Conservation (phyloP, 148 eudicot species). For the Rhododendron ovatum region DNA sequence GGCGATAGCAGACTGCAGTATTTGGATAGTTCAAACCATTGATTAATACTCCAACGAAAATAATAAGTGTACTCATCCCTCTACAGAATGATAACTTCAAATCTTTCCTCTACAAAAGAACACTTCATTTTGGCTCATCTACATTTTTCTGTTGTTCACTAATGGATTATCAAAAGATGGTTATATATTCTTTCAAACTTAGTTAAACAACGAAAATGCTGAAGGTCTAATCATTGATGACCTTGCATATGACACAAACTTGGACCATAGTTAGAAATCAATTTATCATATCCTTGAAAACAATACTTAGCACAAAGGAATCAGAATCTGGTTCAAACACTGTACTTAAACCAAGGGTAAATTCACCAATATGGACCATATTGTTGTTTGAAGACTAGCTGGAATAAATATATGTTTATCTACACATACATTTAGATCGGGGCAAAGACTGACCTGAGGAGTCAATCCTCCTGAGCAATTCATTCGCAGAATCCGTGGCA, state of each 20-base stretch:
- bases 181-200: too few species aligned
- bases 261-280: neutral
- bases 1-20: too few species aligned
- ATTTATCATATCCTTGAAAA: too few species aligned
- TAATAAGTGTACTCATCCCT: too few species aligned
- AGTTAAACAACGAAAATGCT: too few species aligned
- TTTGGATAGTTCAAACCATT: neutral
- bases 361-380: neutral
- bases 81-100: too few species aligned
- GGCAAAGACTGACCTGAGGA: neutral
- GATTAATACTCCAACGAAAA: neutral
- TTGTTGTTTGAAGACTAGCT: neutral
- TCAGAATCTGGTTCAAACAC: too few species aligned
- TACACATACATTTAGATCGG: neutral
- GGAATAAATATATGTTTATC: too few species aligned
- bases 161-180: neutral
- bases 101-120: neutral
- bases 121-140: too few species aligned
- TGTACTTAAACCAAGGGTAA: too few species aligned
- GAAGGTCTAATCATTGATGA: neutral
- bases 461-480: neutral
- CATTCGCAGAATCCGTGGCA: neutral
- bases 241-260: neutral
- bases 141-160: neutral
- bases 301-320: neutral